Percentiles rank a stretch among this genome's conserved stretches.
phyloP scores from a whole-genome alignment of 768 basidiomycete genomes.

The Amyloporia xantha region DNA sequence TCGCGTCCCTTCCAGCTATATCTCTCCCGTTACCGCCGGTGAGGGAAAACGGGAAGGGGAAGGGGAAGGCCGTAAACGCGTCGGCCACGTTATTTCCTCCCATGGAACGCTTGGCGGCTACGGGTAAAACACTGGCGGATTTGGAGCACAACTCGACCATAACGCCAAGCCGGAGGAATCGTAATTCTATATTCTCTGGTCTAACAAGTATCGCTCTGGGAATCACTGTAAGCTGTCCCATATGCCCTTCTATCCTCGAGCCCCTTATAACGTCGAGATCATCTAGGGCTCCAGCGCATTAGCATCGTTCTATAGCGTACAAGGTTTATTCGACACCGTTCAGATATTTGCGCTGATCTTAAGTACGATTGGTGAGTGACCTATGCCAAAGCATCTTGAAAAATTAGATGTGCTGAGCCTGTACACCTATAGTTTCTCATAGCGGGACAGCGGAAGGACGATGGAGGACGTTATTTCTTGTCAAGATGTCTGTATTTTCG shows the following conservation, averaged over 20 bases:
- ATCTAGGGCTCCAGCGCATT: constrained; percentile 62
- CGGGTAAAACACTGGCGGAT: constrained; percentile 48
- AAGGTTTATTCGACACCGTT: constrained; percentile 60
- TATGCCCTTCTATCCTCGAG: neutral
- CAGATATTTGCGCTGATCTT: constrained; percentile 69
- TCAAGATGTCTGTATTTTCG: constrained; percentile 52
- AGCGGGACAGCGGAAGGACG: constrained; percentile 28
- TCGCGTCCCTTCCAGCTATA: constrained; percentile 43
- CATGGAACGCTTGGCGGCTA: constrained; percentile 45
- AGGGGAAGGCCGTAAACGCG: constrained; percentile 15
- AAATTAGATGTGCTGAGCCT: too few species aligned
- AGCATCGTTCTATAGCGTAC: constrained; percentile 62
- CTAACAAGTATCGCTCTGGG: constrained; percentile 44
- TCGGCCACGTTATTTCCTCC: constrained; percentile 49
- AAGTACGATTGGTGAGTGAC: constrained; percentile 58
- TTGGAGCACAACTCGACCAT: constrained; percentile 48
- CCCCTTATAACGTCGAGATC: neutral
- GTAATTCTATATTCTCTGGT: constrained; percentile 43
- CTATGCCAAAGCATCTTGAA: too few species aligned
- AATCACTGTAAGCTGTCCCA: constrained; percentile 41
- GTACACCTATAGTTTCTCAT: constrained; percentile 8
- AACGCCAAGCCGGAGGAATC: constrained; percentile 48
- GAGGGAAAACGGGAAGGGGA: constrained; percentile 9
- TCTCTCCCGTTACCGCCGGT: constrained; percentile 26
- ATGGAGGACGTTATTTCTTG: constrained; percentile 57